A percentile compares a stretch with the other conserved stretches of the same genome.
Evolutionary conservation across 805 yeast genomes (phyloP).

Genomic region (Schwanniomyces pseudopolymorphus): DNA sequence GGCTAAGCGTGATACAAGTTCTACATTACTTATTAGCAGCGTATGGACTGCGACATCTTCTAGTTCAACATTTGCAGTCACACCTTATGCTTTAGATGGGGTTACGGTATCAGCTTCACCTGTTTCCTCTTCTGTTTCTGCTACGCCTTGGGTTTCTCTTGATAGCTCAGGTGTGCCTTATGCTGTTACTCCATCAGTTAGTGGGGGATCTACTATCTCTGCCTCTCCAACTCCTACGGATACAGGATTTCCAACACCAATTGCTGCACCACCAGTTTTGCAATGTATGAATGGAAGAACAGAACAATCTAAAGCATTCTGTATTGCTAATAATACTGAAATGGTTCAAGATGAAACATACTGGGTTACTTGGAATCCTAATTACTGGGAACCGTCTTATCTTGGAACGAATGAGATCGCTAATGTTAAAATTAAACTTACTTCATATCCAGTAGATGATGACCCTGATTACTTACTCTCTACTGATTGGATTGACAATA

Average conservation of each 20-base stretch:
- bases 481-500: neutral
- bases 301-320: conserved; percentile 38
- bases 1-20: too few species aligned
- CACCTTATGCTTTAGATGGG: too few species aligned
- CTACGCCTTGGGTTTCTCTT: too few species aligned
- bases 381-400: conserved; percentile 28
- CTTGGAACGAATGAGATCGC: conserved; percentile 23
- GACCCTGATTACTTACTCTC: neutral
- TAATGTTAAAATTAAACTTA: conserved; percentile 15
- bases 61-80: too few species aligned
- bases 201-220: conserved; percentile 19
- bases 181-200: too few species aligned
- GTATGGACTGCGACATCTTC: too few species aligned
- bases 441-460: neutral
- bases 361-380: conserved; percentile 51
- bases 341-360: conserved; percentile 47
- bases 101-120: too few species aligned
- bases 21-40: too few species aligned
- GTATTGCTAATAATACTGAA: conserved; percentile 44
- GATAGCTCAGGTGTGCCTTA: too few species aligned
- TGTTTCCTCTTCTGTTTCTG: too few species aligned
- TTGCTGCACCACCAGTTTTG: conserved; percentile 44
- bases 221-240: conserved; percentile 42
- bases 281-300: conserved; percentile 42
- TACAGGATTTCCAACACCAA: conserved; percentile 28